Percentiles rank a stretch among this genome's conserved stretches.
Conservation (phyloP, 495 filamentous ascomycete genomes). For the Darksidea phi region DNA sequence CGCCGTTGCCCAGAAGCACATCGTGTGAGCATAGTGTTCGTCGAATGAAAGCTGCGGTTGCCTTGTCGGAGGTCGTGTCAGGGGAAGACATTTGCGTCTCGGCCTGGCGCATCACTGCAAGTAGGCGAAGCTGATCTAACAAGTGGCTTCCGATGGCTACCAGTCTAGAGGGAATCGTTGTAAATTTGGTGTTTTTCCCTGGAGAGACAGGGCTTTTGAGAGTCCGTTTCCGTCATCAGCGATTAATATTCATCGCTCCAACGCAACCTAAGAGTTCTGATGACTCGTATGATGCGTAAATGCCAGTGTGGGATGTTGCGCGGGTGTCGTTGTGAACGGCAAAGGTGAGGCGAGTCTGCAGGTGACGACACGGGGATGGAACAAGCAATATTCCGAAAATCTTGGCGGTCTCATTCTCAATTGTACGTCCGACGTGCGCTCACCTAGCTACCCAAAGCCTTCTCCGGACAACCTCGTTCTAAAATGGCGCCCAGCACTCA, state of each 20-base stretch:
- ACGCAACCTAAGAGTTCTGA: no score
- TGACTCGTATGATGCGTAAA: no score
- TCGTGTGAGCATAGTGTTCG: slow-evolving; percentile 62
- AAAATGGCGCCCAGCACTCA: neutral
- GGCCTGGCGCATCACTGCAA: slow-evolving; percentile 16
- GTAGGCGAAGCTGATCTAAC: slow-evolving; percentile 17
- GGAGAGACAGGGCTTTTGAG: slow-evolving; percentile 20
- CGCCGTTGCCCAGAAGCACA: slow-evolving; percentile 37
- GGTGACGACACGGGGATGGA: neutral
- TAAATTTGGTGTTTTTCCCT: slow-evolving; percentile 20
- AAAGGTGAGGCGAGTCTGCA: no score
- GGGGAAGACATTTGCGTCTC: slow-evolving; percentile 29
- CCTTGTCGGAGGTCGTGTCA: slow-evolving; percentile 55
- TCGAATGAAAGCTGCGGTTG: slow-evolving; percentile 60
- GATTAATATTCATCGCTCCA: slow-evolving; percentile 22
- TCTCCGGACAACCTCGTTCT: neutral
- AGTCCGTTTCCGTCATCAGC: slow-evolving; percentile 29
- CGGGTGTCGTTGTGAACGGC: no score
- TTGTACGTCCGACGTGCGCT: neutral
- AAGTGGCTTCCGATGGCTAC: neutral
- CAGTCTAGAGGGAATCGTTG: slow-evolving; percentile 2
- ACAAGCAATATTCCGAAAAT: neutral
- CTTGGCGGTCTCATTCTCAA: neutral
- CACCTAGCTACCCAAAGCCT: neutral
- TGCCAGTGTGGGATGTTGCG: no score